Evolutionary conservation across 352 stramenopile genomes (phyloP).

Genomic region (Pythium aristosporum): DNA sequence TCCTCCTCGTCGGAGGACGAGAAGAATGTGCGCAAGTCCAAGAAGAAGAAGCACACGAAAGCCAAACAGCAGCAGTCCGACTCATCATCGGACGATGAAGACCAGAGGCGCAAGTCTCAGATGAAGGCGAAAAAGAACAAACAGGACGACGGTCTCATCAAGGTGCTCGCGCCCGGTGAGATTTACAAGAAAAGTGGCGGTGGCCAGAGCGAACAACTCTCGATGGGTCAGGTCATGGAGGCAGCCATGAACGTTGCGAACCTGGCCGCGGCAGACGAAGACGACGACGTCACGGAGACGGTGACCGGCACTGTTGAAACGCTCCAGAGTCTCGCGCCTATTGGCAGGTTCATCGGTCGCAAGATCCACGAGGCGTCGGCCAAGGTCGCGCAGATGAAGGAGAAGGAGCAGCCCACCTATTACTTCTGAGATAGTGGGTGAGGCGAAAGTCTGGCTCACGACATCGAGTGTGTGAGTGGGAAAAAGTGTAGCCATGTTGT

Average conservation of each 20-base stretch:
- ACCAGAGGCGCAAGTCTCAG: conserved; percentile 4
- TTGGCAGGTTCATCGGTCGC: conserved; percentile 23
- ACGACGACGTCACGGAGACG: conserved; percentile 12
- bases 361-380: conserved; percentile 18
- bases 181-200: conserved; percentile 20
- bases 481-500: conserved; percentile 23
- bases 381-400: conserved; percentile 5
- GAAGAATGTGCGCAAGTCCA: conserved; percentile 2
- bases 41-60: conserved; percentile 19
- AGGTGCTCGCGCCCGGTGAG: conserved; percentile 18
- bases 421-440: conserved; percentile 10
- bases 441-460: neutral
- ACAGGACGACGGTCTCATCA: conserved; percentile 2
- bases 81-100: conserved; percentile 10
- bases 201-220: conserved; percentile 3
- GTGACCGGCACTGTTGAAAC: conserved; percentile 16
- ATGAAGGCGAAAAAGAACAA: conserved; percentile 9
- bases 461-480: no score
- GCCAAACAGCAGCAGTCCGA: neutral
- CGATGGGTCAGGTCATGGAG: conserved; percentile 16
- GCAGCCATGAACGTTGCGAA: conserved; percentile 15
- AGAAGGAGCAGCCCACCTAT: conserved; percentile 16
- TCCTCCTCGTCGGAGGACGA: conserved; percentile 17
- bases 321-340: conserved; percentile 19
- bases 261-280: conserved; percentile 5